These are phyloP conservation scores for Hamamelis virginiana DNA, from an alignment of 164 flowering plant genomes.

Conservation along the genomic window DNA sequence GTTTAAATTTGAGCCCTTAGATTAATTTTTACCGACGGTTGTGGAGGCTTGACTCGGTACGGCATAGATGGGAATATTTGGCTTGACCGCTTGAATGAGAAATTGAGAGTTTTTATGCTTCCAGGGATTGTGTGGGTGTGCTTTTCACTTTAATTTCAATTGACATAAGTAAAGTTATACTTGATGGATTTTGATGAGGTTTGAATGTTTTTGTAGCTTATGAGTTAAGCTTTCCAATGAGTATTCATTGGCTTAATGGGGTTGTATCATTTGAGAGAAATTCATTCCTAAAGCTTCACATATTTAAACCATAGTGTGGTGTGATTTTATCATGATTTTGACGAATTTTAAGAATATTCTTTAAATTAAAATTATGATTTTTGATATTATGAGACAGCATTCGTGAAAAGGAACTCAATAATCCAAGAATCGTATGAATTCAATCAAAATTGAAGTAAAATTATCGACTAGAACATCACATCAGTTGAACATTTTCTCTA, in stretches of 20 bases:
- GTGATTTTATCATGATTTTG: too few relatives aligned
- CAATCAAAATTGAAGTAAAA: too few relatives aligned
- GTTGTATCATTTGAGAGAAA: neutral
- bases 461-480: too few relatives aligned
- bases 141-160: neutral
- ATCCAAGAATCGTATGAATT: too few relatives aligned
- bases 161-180: neutral
- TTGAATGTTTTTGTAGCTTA: neutral
- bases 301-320: too few relatives aligned
- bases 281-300: neutral
- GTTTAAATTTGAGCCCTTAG: slow-evolving; percentile 33
- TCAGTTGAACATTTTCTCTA: too few relatives aligned
- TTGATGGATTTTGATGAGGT: neutral
- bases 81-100: neutral
- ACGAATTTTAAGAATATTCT: too few relatives aligned
- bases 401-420: too few relatives aligned
- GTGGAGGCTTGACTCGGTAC: neutral
- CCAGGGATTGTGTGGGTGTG: neutral
- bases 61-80: neutral
- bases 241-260: neutral
- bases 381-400: too few relatives aligned
- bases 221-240: neutral
- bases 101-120: neutral
- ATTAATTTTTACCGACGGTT: slow-evolving; percentile 35
- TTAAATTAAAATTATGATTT: too few relatives aligned